Evolutionary conservation across 306 rosid species (phyloP).

Genomic region (Pyrus betulifolia): DNA sequence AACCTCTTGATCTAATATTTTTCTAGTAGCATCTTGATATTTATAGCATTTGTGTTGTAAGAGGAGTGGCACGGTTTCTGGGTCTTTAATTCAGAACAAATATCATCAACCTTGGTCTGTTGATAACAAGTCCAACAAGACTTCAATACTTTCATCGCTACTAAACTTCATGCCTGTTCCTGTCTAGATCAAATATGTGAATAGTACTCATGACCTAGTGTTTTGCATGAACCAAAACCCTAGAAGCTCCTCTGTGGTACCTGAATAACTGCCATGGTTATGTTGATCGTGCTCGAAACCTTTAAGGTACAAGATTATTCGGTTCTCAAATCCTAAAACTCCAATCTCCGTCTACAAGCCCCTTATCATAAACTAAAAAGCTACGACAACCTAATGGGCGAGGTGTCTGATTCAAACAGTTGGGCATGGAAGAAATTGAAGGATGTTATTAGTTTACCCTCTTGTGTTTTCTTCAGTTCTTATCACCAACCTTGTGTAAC

Average conservation of each 20-base stretch:
- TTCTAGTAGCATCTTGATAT: no score
- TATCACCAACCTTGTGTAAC: no score
- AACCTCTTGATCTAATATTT: no score
- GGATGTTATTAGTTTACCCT: neutral
- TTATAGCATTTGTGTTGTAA: neutral
- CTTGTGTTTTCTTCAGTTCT: no score
- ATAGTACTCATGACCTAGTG: neutral
- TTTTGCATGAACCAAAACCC: neutral
- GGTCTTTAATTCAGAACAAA: neutral
- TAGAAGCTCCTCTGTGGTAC: no score
- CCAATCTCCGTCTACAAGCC: neutral
- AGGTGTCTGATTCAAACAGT: conserved; percentile 1
- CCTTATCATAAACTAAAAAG: neutral
- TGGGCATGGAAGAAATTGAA: conserved; percentile 1
- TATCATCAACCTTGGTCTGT: neutral
- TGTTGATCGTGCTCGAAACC: conserved; percentile 7
- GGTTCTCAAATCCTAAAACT: neutral
- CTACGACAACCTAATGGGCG: neutral
- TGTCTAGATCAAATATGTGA: neutral
- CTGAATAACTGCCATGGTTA: neutral
- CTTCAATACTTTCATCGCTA: neutral
- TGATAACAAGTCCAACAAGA: neutral
- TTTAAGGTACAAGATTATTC: conserved; percentile 3
- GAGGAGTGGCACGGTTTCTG: neutral
- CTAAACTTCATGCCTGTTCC: neutral